Percentiles rank a stretch among this genome's conserved stretches.
Conservation (phyloP, 1,284 basidiomycete genomes). For the Puccinia triticina region DNA sequence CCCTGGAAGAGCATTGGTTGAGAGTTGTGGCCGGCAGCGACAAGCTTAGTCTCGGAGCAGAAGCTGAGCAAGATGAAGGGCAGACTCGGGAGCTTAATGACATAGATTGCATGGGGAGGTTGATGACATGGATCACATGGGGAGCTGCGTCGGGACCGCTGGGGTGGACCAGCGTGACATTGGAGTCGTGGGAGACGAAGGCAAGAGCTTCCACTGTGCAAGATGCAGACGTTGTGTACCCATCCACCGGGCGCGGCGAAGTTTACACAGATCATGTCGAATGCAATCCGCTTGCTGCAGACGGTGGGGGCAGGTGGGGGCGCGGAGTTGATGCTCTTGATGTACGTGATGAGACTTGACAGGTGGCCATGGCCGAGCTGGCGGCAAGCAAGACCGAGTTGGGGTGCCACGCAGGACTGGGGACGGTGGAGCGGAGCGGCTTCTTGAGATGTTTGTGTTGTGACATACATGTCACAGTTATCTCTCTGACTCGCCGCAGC, state of each 20-base stretch:
- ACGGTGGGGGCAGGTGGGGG: constrained; percentile 84
- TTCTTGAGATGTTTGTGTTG: constrained; percentile 96
- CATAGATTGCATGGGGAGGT: too few species aligned
- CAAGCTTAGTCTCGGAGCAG: constrained; percentile 75
- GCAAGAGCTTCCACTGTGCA: constrained; percentile 90
- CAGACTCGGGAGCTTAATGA: constrained; percentile 73
- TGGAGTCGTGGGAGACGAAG: constrained; percentile 93
- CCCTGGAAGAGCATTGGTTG: constrained; percentile 87
- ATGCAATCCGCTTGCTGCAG: constrained; percentile 97
- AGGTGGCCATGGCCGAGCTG: constrained; percentile 92
- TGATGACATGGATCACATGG: constrained; percentile 65
- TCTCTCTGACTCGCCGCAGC: too few species aligned
- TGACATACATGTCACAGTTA: too few species aligned
- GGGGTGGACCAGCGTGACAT: constrained; percentile 85
- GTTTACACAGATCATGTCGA: constrained; percentile 96
- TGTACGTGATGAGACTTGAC: constrained; percentile 97
- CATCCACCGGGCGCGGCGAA: constrained; percentile 89
- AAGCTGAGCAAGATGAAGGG: constrained; percentile 82
- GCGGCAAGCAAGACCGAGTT: constrained; percentile 94
- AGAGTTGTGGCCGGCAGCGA: constrained; percentile 97
- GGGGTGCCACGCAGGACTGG: constrained; percentile 94
- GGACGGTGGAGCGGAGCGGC: constrained; percentile 87
- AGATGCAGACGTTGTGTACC: constrained; percentile 95
- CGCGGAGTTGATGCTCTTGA: constrained; percentile 95
- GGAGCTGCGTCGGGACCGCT: constrained; percentile 65